Conservation (phyloP, 768 basidiomycete species). For the Phaffia tasmanica region DNA sequence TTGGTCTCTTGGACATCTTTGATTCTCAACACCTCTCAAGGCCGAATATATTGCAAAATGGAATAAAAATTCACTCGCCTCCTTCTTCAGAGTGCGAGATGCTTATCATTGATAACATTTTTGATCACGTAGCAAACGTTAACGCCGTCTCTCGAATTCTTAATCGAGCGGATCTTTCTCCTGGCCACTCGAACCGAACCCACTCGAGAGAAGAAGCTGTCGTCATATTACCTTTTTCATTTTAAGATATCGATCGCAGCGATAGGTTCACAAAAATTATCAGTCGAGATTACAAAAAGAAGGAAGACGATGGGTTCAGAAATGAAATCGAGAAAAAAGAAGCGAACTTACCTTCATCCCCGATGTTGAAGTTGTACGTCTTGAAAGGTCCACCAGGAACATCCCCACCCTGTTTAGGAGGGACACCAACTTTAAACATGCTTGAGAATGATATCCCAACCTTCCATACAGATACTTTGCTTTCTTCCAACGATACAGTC, state of each 20-base stretch:
- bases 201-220: slow-evolving; percentile 57
- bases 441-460: slow-evolving; percentile 81
- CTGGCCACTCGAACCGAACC: slow-evolving; percentile 73
- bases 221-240: slow-evolving; percentile 46
- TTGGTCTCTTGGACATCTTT: too few relatives aligned
- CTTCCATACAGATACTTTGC: slow-evolving; percentile 82
- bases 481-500: slow-evolving; percentile 75
- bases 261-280: not conserved
- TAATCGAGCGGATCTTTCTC: slow-evolving; percentile 69
- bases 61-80: too few relatives aligned
- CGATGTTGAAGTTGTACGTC: slow-evolving; percentile 71
- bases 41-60: too few relatives aligned
- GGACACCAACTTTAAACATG: slow-evolving; percentile 76
- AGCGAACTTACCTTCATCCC: slow-evolving; percentile 56
- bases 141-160: slow-evolving; percentile 69
- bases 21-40: too few relatives aligned
- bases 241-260: not conserved
- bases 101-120: not conserved
- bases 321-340: slow-evolving; percentile 3
- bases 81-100: too few relatives aligned
- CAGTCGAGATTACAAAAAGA: not conserved
- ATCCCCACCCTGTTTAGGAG: slow-evolving; percentile 68
- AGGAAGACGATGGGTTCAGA: not conserved
- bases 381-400: slow-evolving; percentile 78
- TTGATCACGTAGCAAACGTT: slow-evolving; percentile 64